Evolutionary conservation across 495 filamentous ascomycete species (phyloP), one percentile per base, ranked within the genome.

Genomic region (Poronia punctata): DNA sequence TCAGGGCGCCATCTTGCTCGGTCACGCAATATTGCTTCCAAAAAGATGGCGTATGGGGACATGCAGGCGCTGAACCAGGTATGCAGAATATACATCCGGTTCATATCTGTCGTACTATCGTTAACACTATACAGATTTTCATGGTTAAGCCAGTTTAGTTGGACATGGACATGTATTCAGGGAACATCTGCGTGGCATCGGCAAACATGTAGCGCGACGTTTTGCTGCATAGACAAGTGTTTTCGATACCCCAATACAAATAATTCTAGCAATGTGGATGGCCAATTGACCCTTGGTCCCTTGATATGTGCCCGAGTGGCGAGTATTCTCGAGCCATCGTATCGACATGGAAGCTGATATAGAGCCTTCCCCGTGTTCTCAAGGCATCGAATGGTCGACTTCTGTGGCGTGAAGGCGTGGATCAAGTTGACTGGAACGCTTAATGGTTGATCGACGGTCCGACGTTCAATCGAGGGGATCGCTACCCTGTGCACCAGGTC

Each of bases 31-130:
- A 89, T 90, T 52, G 79, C 76, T 26, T 82, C 86, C 50, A 93
- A 93, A 65, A 79, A 74, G 54, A 74, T 76, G 67, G 83, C 85
- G 3, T 70, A 80, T 29, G 67, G 83, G 61, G 81, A 90, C 57
- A 66, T 70, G 24, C 75, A 77, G 50, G 83, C 84, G 5, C 61
- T 90, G 36, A 86, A 86, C 46, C 83, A 90, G 76, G 84, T 86
- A 61, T 60, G 62, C 26, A 23, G 25, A 30, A 23, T 45, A n/a
- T n/a, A n/a, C n/a, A n/a, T 33, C 9, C 11, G 7, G 26, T 7
- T 30, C 24, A 17, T 12, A 19, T 26, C 27, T 24, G 28, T 10
- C 23, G 18, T 26, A 14, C 29, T 11, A 22, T 16, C 34, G 46
- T 71, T 78, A 48, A 79, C 54, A 20, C 14, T 1, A 18, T 18